Evolutionary conservation across 331 rosid genomes (phyloP).

Genomic region (Erythrophleum ivorense): DNA sequence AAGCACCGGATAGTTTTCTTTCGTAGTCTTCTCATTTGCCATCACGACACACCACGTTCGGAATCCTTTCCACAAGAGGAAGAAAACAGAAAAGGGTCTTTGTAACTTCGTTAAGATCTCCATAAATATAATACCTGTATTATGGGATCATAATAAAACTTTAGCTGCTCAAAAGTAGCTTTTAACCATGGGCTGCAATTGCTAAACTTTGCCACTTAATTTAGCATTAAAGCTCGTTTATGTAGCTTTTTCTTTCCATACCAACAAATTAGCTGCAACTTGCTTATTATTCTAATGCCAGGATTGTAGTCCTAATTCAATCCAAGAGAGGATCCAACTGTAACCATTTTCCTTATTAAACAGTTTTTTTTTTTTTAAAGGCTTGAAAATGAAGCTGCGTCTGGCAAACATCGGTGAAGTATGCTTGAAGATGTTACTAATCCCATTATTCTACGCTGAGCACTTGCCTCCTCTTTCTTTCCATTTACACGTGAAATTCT

Average conservation of each 20-base stretch:
- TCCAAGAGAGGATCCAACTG: not conserved
- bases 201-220: not conserved
- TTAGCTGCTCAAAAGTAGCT: not conserved
- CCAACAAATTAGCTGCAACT: constrained; percentile 43
- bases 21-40: too few relatives aligned
- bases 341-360: constrained; percentile 4
- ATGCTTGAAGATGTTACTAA: not conserved
- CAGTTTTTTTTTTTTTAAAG: not conserved
- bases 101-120: too few relatives aligned
- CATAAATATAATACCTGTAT: too few relatives aligned
- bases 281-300: not conserved
- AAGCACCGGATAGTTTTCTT: too few relatives aligned
- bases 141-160: not conserved
- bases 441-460: not conserved
- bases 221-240: not conserved
- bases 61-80: too few relatives aligned
- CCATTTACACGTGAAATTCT: not conserved
- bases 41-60: too few relatives aligned
- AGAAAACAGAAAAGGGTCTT: too few relatives aligned
- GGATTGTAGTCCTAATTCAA: not conserved
- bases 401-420: not conserved
- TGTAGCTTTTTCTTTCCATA: constrained; percentile 15
- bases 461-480: not conserved
- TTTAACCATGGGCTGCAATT: not conserved
- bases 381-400: not conserved